Evolutionary conservation across 176 grass and related monocot genomes (phyloP).

Genomic region (Rhipidocladum racemiflorum): DNA sequence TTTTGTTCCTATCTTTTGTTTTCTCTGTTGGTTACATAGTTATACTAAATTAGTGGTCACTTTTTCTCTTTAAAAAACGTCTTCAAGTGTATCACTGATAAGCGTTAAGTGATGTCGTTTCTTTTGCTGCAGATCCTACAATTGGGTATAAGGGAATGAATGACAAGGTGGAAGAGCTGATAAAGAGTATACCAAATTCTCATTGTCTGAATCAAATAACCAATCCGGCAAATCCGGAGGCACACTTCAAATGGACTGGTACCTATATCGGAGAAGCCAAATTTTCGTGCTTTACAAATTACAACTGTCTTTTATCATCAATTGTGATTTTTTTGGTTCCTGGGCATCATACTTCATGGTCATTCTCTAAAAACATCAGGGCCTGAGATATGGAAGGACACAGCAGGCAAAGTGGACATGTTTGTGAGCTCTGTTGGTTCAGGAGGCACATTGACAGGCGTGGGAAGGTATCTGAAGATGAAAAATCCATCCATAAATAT

Average conservation of each 20-base stretch:
- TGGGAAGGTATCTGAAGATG: slow-evolving; percentile 63
- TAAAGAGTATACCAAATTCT: slow-evolving; percentile 48
- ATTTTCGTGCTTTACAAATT: background rate
- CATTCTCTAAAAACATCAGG: slow-evolving; percentile 39
- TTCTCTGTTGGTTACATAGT: background rate
- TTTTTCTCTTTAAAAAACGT: background rate
- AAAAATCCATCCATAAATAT: slow-evolving; percentile 59
- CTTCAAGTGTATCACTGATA: background rate
- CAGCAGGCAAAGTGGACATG: slow-evolving; percentile 71
- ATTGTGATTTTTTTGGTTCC: background rate
- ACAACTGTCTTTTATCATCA: background rate
- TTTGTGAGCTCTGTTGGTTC: slow-evolving; percentile 53
- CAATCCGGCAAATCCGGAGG: slow-evolving; percentile 66
- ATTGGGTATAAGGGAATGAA: slow-evolving; percentile 48
- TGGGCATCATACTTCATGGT: background rate
- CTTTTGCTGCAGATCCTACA: slow-evolving; percentile 54
- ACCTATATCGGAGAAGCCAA: background rate
- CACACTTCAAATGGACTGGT: slow-evolving; percentile 73
- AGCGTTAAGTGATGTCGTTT: background rate
- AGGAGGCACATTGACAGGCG: slow-evolving; percentile 70
- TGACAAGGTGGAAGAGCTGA: slow-evolving; percentile 57
- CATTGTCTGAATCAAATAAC: slow-evolving; percentile 62
- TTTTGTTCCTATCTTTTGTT: background rate
- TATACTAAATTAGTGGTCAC: background rate
- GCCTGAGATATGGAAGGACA: slow-evolving; percentile 82